Evolutionary conservation across 2,329 filamentous ascomycete species (phyloP).

Genomic region (Rutstroemia sp.): DNA sequence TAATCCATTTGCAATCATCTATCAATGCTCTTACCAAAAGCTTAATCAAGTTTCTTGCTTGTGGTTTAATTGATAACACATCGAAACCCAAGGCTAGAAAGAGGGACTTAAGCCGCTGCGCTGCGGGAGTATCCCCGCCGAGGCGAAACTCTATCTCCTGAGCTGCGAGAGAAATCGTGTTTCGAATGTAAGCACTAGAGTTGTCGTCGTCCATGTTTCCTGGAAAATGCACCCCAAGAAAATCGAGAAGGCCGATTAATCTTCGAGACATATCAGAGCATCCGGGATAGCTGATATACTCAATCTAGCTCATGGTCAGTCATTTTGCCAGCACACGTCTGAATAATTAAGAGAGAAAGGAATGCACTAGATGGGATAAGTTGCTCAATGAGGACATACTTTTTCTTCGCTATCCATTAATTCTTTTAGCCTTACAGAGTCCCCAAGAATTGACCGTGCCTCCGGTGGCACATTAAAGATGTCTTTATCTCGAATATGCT

Average conservation of each 20-base stretch:
- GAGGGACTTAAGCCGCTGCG: slow-evolving; percentile 1
- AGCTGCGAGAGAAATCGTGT: slow-evolving; percentile 7
- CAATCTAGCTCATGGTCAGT: slow-evolving; percentile 8
- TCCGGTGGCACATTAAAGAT: neutral
- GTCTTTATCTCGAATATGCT: slow-evolving; percentile 11
- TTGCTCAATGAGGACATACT: neutral
- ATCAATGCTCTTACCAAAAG: slow-evolving; percentile 5
- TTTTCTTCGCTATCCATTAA: slow-evolving; percentile 10
- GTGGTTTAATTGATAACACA: neutral
- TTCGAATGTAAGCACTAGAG: slow-evolving; percentile 6
- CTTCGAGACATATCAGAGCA: slow-evolving; percentile 7
- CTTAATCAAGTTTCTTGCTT: slow-evolving; percentile 10
- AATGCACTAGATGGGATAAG: neutral
- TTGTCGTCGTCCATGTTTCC: slow-evolving; percentile 10
- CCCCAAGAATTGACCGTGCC: slow-evolving; percentile 1
- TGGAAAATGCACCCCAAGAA: slow-evolving; percentile 7
- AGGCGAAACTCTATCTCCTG: slow-evolving; percentile 10
- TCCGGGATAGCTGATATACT: slow-evolving; percentile 3
- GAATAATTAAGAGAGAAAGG: neutral
- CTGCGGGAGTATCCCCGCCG: neutral
- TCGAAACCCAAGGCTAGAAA: slow-evolving; percentile 8
- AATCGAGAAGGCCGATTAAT: slow-evolving; percentile 10
- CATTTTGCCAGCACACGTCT: neutral
- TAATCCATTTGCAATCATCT: slow-evolving; percentile 2
- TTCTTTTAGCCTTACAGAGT: neutral